Base-by-base conservation (phyloP, 208 protist genomes). In the Borovskyia barvae region DNA sequence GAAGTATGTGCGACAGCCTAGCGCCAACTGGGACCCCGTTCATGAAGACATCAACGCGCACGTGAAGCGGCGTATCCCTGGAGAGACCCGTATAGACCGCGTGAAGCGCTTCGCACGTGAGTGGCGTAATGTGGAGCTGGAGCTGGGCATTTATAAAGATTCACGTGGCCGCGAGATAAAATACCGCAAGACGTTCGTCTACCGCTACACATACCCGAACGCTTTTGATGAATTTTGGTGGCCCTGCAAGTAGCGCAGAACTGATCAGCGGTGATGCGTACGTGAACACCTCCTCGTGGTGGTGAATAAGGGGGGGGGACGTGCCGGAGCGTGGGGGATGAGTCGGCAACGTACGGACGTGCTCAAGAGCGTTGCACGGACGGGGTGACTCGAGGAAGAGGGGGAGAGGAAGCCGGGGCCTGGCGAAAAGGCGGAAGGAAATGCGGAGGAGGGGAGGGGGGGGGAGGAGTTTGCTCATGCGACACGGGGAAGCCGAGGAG, bases 171-270 rank as follows among this genome's bases (percentile, higher is more conserved):
- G 87, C 54, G 87, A 94, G 39, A 80, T 94, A 37, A 94, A 94
- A 66, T 92, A 94, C 68, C 72, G 87, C 33, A 94, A 94, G 50
- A 94, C 87, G 5, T 94, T 92, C 51, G 87, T 94, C 12, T 94
- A 94, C 64, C 87, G 84, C 67, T 94, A 94, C 69, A 94, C 87
- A 7, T 94, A 94, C 68, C 87, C 87, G 11, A 94, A 94, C 55
- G 84, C 87, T 2, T 94, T 94, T 72, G 87, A 94, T 36, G 87
- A 94, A 67, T 94, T 87, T 65, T 94, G 87, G 87, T 94, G 87
- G 87, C 87, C 87, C 5, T 89, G 81, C 71, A 90, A 89, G 77
- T 91, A 83, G 72, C 22, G 24, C 2, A 6, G 4, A n/a, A n/a
- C n/a, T n/a, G n/a, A n/a, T n/a, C n/a, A 69, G 14, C 17, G n/a